These are phyloP conservation scores for Jaapia argillacea DNA, from an alignment of 768 basidiomycete genomes.

Conservation along the genomic window DNA sequence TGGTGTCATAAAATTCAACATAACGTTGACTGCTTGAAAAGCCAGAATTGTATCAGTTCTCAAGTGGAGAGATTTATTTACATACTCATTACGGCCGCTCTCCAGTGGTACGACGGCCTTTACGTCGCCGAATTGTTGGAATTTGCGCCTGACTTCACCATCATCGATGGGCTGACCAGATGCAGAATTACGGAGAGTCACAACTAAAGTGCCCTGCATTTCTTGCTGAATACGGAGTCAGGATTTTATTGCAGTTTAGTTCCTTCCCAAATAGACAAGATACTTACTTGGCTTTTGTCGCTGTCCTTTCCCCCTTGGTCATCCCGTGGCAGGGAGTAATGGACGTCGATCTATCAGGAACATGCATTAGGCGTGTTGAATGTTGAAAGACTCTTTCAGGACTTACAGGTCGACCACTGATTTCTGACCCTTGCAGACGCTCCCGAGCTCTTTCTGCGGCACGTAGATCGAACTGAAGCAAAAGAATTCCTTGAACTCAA, in stretches of 20 bases:
- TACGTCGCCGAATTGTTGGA: slow-evolving; percentile 86
- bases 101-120: slow-evolving; percentile 61
- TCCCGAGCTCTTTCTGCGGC: slow-evolving; percentile 91
- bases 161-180: slow-evolving; percentile 68
- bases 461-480: slow-evolving; percentile 73
- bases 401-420: slow-evolving; percentile 83
- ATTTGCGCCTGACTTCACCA: slow-evolving; percentile 75
- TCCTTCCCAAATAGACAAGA: neutral
- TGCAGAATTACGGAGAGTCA: slow-evolving; percentile 65
- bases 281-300: slow-evolving; percentile 75
- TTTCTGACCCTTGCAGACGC: slow-evolving; percentile 79
- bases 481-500: neutral
- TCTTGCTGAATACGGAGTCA: slow-evolving; percentile 31
- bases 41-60: slow-evolving; percentile 3
- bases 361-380: slow-evolving; percentile 4
- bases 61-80: slow-evolving; percentile 14
- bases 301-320: slow-evolving; percentile 61
- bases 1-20: slow-evolving; percentile 90
- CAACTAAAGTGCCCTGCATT: slow-evolving; percentile 77
- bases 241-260: neutral
- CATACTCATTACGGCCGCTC: slow-evolving; percentile 47
- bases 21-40: slow-evolving; percentile 65
- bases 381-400: neutral
- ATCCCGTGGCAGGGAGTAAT: slow-evolving; percentile 90
- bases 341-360: slow-evolving; percentile 81